These are phyloP conservation scores for Tolypocladium pustulatum DNA, from an alignment of 2,329 filamentous ascomycete species.

Conservation along the genomic window DNA sequence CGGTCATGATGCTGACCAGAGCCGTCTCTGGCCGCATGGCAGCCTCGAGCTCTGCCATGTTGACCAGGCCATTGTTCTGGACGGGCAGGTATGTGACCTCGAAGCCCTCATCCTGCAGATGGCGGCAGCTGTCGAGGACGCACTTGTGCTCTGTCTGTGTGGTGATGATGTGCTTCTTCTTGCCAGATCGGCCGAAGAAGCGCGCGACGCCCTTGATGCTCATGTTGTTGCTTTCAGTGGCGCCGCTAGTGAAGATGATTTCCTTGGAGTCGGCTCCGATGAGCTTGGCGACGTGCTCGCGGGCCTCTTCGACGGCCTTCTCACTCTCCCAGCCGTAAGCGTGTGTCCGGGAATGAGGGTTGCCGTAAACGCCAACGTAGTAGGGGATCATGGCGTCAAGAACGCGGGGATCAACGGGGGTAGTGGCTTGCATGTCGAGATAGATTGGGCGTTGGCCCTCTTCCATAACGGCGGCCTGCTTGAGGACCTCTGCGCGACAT, in stretches of 20 bases:
- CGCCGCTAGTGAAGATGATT: constrained; percentile 96
- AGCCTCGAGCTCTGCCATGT: constrained; percentile 73
- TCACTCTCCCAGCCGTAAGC: constrained; percentile 99
- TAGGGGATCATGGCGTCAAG: constrained; percentile 95
- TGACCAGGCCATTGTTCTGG: constrained; percentile 72
- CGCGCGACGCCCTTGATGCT: constrained; percentile 96
- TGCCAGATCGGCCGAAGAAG: constrained; percentile 85
- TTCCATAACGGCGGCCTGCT: constrained; percentile 87
- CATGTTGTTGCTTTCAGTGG: constrained; percentile 99
- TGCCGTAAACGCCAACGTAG: constrained; percentile 88
- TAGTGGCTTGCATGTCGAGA: constrained; percentile 96
- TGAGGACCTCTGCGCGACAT: constrained; percentile 55
- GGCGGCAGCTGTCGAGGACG: constrained; percentile 90
- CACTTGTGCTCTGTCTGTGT: constrained; percentile 98
- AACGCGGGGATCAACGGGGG: constrained; percentile 86
- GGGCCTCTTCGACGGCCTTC: constrained; percentile 80
- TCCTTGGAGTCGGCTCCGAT: constrained; percentile 95
- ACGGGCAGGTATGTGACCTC: constrained; percentile 96
- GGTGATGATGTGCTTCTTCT: constrained; percentile 98
- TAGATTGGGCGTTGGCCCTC: constrained; percentile 91
- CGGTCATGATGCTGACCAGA: constrained; percentile 94
- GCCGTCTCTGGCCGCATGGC: constrained; percentile 86
- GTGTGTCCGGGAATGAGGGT: constrained; percentile 94
- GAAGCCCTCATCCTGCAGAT: constrained; percentile 93
- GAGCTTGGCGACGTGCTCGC: constrained; percentile 70